phyloP scores from a whole-genome alignment of 2,329 filamentous ascomycete genomes.

The Akanthomyces muscarius region DNA sequence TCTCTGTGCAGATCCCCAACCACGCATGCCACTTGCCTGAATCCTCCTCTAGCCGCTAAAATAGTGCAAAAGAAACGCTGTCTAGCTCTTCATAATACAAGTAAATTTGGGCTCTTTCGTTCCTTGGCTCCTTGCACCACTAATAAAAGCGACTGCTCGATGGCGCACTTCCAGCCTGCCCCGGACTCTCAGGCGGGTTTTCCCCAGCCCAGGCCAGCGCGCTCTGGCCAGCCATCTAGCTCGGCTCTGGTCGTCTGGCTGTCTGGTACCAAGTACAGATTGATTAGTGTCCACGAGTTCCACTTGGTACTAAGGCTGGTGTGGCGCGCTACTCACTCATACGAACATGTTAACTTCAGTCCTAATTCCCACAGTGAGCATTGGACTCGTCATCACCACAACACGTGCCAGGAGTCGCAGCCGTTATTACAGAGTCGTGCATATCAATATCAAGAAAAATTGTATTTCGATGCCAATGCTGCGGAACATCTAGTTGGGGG shows the following conservation, averaged over 20 bases:
- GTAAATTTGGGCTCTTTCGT: too few relatives aligned
- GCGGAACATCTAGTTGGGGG: not conserved
- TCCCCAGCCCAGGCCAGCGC: not conserved
- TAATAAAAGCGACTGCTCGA: not conserved
- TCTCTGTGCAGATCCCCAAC: not conserved
- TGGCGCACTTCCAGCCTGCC: constrained; percentile 3
- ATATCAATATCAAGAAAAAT: not conserved
- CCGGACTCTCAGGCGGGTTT: constrained; percentile 3
- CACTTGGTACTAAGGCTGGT: not conserved
- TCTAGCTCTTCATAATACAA: not conserved
- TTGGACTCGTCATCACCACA: constrained; percentile 2
- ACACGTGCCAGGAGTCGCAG: not conserved
- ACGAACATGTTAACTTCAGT: not conserved
- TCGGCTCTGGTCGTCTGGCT: not conserved
- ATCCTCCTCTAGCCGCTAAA: not conserved
- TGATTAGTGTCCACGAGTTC: not conserved
- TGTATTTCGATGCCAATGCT: not conserved
- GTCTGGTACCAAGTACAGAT: not conserved
- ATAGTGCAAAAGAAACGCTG: not conserved
- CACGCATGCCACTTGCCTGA: not conserved
- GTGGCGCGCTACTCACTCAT: not conserved
- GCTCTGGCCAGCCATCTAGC: not conserved
- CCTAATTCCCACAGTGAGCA: not conserved
- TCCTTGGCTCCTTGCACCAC: not conserved
- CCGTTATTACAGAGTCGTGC: not conserved